These are phyloP conservation scores for Phenoliferia sp. DNA, from an alignment of 1,284 basidiomycete species.

Conservation along the genomic window DNA sequence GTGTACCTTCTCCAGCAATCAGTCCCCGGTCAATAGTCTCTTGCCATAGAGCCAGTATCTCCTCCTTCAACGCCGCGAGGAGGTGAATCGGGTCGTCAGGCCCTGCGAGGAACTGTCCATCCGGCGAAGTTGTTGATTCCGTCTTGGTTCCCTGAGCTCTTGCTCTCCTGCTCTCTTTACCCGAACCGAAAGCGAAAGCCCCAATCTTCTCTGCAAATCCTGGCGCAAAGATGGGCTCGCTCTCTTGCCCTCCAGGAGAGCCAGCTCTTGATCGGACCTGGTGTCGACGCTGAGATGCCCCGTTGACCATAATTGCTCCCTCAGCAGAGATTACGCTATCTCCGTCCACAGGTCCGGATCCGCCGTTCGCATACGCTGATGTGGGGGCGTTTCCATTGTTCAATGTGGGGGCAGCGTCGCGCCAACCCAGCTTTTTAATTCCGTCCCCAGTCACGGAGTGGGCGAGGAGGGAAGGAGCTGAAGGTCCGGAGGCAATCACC, in stretches of 20 bases:
- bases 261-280: neutral
- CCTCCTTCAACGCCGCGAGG: constrained; percentile 3
- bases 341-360: neutral
- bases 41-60: constrained; percentile 3
- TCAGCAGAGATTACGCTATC: neutral
- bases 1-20: constrained; percentile 4
- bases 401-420: neutral
- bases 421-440: neutral
- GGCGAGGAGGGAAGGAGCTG: neutral
- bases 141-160: constrained; percentile 2
- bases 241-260: neutral
- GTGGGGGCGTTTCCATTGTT: neutral
- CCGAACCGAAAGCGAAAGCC: neutral
- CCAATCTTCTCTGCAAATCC: neutral
- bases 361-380: neutral
- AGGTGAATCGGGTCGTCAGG: constrained; percentile 14
- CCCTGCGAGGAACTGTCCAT: constrained; percentile 4
- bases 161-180: constrained; percentile 5
- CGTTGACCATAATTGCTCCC: neutral
- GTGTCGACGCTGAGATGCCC: neutral
- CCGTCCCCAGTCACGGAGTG: neutral
- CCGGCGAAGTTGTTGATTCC: neutral
- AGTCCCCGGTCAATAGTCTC: constrained; percentile 2
- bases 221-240: constrained; percentile 2
- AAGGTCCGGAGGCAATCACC: neutral